Evolutionary conservation across 305 asterid genomes (phyloP).

Genomic region (Fraxinus sp.): DNA sequence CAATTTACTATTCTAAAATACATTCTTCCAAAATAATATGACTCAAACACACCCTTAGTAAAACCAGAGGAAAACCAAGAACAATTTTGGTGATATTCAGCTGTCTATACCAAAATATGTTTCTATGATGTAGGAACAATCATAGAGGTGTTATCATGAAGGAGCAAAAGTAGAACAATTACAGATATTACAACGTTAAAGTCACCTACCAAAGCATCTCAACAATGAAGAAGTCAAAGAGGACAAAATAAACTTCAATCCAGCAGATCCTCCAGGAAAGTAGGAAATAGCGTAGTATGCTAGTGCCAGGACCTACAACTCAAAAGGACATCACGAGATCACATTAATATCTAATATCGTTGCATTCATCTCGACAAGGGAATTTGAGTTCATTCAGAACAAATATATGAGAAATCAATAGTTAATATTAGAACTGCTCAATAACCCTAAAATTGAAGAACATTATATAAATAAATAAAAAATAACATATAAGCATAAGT

Average conservation of each 20-base stretch:
- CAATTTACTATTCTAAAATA: too few relatives aligned
- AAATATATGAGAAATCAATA: not conserved
- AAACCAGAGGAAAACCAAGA: not conserved
- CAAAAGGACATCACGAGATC: conserved; percentile 14
- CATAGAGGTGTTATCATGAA: not conserved
- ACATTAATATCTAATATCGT: not conserved
- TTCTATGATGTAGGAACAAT: not conserved
- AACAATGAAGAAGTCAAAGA: conserved; percentile 64
- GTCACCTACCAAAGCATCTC: conserved; percentile 80
- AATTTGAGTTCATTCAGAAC: not conserved
- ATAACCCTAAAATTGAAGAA: not conserved
- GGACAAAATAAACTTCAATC: conserved; percentile 78
- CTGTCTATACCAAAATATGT: not conserved
- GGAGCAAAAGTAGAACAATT: not conserved
- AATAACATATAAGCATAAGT: not conserved
- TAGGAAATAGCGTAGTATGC: conserved; percentile 82
- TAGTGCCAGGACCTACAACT: conserved; percentile 71
- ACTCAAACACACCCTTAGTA: too few relatives aligned
- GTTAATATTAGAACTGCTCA: not conserved
- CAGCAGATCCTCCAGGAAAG: conserved; percentile 95
- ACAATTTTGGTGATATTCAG: conserved; percentile 8
- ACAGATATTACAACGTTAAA: not conserved
- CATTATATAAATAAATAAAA: not conserved
- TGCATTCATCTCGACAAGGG: not conserved
- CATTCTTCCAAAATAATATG: too few relatives aligned